Base-by-base conservation (phyloP, 108 stramenopile species). In the Nitzschia sp. region DNA sequence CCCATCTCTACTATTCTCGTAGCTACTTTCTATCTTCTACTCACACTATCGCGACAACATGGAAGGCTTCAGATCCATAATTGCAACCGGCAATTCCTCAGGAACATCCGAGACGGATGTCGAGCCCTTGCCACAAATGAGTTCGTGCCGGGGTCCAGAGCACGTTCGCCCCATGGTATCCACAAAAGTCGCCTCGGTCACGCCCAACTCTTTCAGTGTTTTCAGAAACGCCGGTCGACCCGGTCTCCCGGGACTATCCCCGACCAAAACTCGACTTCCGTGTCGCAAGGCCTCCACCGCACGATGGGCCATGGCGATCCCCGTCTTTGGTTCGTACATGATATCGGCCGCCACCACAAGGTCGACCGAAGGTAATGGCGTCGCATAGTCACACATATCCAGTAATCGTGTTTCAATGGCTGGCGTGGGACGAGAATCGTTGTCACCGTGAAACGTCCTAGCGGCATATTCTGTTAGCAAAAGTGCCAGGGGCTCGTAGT, bases 271-370 rank as follows among this genome's bases (percentile, higher is more conserved):
- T 21, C 80, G 79, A 38, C 71, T 59, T 29, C 79, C 83, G 11
- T 70, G 29, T 27, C 58, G 15, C 66, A 85, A 72, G 21, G 87
- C 87, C 70, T 85, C 80, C 28, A 82, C 65, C 0, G 67, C 68
- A 17, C 84, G 81, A 51, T 66, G 56, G 2, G 87, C 87, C 73
- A 81, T 64, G 31, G 84, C 84, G 17, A 45, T 61, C 18, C 87
- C 87, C n/a, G 87, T 88, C 36, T 68, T 71, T 38, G 82, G 82
- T 58, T 85, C 87, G 64, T 88, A 88, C 80, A 88, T 78, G 26
- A 88, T 74, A 73, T 88, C 87, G 1, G 87, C 87, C 13, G 84
- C 84, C 17, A 80, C 72, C 11, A 88, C 84, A 18, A 85, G 27
- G 46, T 83, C 78, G 38, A 71, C 64, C 47, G 34, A 21, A 17